phyloP scores from a whole-genome alignment of 805 yeast species.

The Kodamaea nitidulidarum region DNA sequence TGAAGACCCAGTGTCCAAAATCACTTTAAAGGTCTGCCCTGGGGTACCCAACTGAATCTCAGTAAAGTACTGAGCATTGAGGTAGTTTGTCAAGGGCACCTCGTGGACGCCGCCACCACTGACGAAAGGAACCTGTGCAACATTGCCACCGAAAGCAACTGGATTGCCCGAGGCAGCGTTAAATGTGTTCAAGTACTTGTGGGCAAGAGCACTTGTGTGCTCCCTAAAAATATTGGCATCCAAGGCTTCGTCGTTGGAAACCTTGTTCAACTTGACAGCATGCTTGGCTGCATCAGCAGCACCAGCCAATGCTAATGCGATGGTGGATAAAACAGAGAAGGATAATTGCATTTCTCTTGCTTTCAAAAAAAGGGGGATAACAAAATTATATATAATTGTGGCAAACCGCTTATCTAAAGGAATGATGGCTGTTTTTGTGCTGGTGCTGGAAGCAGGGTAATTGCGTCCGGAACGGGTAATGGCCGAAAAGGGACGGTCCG shows the following conservation, averaged over 20 bases:
- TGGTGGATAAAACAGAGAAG: constrained; percentile 36
- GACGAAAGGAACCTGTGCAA: constrained; percentile 43
- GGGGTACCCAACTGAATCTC: constrained; percentile 92
- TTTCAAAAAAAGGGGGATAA: constrained; percentile 5
- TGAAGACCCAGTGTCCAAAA: constrained; percentile 94
- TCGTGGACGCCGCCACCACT: constrained; percentile 42
- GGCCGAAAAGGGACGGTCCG: neutral
- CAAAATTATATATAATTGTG: constrained; percentile 1
- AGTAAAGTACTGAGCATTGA: constrained; percentile 94
- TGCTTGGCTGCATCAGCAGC: constrained; percentile 48
- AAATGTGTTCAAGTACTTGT: constrained; percentile 54
- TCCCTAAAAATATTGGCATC: constrained; percentile 47
- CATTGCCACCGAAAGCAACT: constrained; percentile 10
- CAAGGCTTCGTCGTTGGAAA: constrained; percentile 53
- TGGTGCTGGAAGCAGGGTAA: neutral
- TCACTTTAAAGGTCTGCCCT: constrained; percentile 87
- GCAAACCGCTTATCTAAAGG: constrained; percentile 2
- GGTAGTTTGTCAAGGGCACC: constrained; percentile 85
- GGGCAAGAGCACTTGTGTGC: constrained; percentile 56
- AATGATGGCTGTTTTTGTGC: constrained; percentile 4
- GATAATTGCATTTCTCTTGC: constrained; percentile 27
- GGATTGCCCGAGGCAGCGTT: constrained; percentile 33
- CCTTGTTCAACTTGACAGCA: constrained; percentile 56
- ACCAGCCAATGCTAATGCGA: constrained; percentile 36
- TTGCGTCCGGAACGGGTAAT: neutral